Base-by-base conservation (phyloP, 176 grass and related monocot genomes). In the Microstegium vimineum region DNA sequence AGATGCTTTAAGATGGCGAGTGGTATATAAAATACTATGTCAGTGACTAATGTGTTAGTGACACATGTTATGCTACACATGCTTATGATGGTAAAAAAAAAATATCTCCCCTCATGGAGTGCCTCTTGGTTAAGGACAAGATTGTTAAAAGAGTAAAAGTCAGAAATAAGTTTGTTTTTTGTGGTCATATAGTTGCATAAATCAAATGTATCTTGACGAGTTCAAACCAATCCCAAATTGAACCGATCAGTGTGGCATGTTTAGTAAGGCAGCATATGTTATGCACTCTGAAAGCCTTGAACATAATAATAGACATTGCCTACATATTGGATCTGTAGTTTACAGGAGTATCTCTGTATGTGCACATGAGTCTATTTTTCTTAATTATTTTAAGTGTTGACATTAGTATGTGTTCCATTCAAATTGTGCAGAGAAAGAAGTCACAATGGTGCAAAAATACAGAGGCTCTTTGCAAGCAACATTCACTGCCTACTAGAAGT, bases 381-480 rank as follows among this genome's bases (percentile, higher is more conserved):
- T 52, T 75, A 64, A 56, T 71, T 71, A 33, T 56, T 22, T 30
- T 22, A 36, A 32, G 17, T 72, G 22, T 56, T 45, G 66, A 77
- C 6, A 16, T 69, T 72, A 31, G 0, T 46, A 57, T 23, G 31
- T 60, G 54, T 69, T 36, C 16, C 26, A 17, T 81, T 13, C 9
- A 66, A 86, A 86, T 65, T 76, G 66, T 85, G 77, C 82, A 89
- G 82, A 81, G 65, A 77, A 85, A 76, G 71, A 70, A 76, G 54
- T 54, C 76, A 47, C 71, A 25, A 35, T 85, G 65, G 78, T 66
- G 43, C 72, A 85, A 36, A 89, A 85, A 57, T 82, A 66, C 78
- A 57, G 78, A 73, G 72, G 72, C 42, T 82, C n/a, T n/a, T n/a
- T n/a, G n/a, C n/a, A n/a, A n/a, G n/a, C 43, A 57, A 77, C 52